Conservation (phyloP, 306 rosid genomes). For the Ormosia emarginata region DNA sequence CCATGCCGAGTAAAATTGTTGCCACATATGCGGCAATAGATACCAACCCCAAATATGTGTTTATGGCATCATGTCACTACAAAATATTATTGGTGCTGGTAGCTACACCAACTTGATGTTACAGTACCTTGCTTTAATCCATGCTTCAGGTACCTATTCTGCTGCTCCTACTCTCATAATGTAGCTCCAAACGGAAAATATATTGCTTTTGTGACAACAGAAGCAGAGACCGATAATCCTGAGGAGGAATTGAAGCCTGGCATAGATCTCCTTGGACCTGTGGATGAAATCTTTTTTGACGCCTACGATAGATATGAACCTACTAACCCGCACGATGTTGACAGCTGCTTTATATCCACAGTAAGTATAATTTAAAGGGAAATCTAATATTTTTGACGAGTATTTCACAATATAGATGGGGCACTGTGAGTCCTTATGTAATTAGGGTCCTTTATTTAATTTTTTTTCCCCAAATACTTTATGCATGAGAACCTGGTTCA, state of each 20-base stretch:
- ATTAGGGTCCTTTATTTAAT: neutral
- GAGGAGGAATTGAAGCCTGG: constrained; percentile 50
- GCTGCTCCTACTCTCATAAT: constrained; percentile 59
- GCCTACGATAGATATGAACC: constrained; percentile 52
- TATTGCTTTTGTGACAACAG: constrained; percentile 57
- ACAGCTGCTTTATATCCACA: constrained; percentile 51
- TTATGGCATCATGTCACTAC: neutral
- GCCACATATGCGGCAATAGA: neutral
- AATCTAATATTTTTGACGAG: neutral
- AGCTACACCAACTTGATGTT: neutral
- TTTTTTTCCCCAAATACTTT: neutral
- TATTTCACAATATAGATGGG: neutral
- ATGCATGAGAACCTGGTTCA: neutral
- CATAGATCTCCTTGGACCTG: constrained; percentile 51
- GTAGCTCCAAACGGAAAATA: constrained; percentile 59
- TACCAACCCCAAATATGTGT: neutral
- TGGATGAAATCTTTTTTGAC: constrained; percentile 51
- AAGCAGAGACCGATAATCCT: constrained; percentile 57
- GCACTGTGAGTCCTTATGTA: neutral
- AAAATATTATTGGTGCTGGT: neutral
- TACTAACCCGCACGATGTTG: constrained; percentile 33
- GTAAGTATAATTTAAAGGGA: constrained; percentile 29
- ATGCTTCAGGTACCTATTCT: constrained; percentile 52
- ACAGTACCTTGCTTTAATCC: neutral
- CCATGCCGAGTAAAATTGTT: neutral